Evolutionary conservation across 345 rosid genomes (phyloP).

Genomic region (Hibiscus mutabilis): DNA sequence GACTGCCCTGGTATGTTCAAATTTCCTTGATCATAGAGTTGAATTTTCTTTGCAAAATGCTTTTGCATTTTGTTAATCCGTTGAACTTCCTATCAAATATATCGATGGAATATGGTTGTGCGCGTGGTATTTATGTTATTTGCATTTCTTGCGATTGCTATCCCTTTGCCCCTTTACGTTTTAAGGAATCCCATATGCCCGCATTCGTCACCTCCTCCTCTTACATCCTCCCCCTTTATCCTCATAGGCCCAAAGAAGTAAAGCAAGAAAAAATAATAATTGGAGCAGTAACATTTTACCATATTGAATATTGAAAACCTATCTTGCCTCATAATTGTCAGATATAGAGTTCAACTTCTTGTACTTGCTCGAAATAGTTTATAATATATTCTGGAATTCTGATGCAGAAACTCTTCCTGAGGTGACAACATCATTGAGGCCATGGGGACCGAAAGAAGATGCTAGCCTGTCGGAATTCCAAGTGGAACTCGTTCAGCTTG

Average conservation of each 20-base stretch:
- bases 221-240: neutral
- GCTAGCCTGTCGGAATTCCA: slow-evolving; percentile 79
- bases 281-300: neutral
- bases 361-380: neutral
- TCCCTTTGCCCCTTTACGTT: neutral
- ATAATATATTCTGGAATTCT: slow-evolving; percentile 16
- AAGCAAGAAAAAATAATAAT: neutral
- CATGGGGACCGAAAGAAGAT: slow-evolving; percentile 76
- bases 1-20: slow-evolving; percentile 84
- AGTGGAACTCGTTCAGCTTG: slow-evolving; percentile 91
- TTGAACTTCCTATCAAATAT: neutral
- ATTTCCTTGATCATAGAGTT: neutral
- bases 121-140: neutral
- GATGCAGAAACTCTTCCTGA: slow-evolving; percentile 70
- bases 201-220: neutral
- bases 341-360: neutral
- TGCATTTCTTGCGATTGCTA: neutral
- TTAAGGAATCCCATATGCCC: neutral
- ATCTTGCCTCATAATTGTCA: neutral
- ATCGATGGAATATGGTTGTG: neutral
- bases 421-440: slow-evolving; percentile 50
- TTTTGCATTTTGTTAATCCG: neutral
- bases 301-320: neutral
- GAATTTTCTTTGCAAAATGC: neutral
- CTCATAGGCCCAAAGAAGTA: neutral